These are phyloP conservation scores for Amyloporia xantha DNA, from an alignment of 768 basidiomycete species.

Conservation along the genomic window DNA sequence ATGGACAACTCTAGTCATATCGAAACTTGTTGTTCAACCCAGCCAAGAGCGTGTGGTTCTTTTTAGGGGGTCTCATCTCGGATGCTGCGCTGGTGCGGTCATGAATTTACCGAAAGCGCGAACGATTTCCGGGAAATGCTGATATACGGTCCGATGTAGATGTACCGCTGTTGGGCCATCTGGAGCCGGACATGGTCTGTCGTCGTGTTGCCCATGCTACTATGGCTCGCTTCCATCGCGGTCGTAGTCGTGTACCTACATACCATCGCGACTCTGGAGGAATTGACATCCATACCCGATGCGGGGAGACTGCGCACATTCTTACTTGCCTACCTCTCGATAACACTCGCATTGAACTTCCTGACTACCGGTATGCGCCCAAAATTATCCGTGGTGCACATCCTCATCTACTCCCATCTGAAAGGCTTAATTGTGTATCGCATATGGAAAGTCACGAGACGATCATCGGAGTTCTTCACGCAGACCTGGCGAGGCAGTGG, in stretches of 20 bases:
- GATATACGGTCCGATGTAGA: neutral
- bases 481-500: neutral
- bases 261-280: neutral
- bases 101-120: too few species aligned
- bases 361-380: neutral
- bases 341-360: neutral
- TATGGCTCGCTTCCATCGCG: neutral
- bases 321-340: neutral
- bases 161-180: constrained; percentile 2
- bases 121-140: neutral
- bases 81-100: constrained; percentile 1
- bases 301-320: neutral
- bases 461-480: neutral
- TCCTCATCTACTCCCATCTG: neutral
- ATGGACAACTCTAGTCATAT: neutral
- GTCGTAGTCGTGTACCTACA: neutral
- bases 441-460: neutral
- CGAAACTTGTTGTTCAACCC: neutral
- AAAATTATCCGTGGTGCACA: neutral
- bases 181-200: neutral
- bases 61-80: neutral
- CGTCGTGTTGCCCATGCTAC: neutral
- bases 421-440: neutral
- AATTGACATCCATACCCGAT: neutral
- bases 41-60: neutral